A percentile compares a stretch with the other conserved stretches of the same genome.
These are phyloP conservation scores for Rhizopus stolonifer DNA, from an alignment of 371 early-diverging fungal species.

Conservation along the genomic window DNA sequence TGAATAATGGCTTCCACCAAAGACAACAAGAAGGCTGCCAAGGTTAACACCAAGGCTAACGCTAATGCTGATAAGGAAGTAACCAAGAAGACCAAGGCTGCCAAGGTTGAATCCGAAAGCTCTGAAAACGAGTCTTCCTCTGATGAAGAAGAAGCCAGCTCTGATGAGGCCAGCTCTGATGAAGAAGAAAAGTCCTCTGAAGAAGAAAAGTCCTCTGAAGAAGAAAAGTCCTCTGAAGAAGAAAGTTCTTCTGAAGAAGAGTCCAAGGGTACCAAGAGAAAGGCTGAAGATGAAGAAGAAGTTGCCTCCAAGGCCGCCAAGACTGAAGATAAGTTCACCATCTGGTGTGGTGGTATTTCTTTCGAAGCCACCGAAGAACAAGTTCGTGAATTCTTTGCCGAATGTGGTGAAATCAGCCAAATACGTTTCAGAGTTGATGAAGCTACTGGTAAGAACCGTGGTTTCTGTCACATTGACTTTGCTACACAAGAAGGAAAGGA, in stretches of 20 bases:
- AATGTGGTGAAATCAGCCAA: constrained; percentile 54
- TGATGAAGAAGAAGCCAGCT: not conserved
- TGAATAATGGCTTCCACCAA: constrained; percentile 15
- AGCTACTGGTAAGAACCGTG: constrained; percentile 64
- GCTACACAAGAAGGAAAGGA: constrained; percentile 57
- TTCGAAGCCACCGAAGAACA: constrained; percentile 63
- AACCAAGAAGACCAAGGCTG: constrained; percentile 1
- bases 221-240: not conserved
- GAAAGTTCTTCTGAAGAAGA: not conserved
- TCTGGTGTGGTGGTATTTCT: constrained; percentile 67
- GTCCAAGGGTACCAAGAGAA: constrained; percentile 36
- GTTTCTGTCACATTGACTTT: constrained; percentile 74
- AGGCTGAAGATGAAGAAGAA: constrained; percentile 35
- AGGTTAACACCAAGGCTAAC: too few relatives aligned
- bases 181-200: not conserved
- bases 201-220: not conserved
- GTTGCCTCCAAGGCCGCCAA: constrained; percentile 52
- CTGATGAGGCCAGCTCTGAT: not conserved
- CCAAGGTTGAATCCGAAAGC: not conserved
- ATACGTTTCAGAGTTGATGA: constrained; percentile 43
- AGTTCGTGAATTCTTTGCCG: constrained; percentile 53
- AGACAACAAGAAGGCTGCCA: constrained; percentile 13
- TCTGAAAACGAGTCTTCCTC: not conserved
- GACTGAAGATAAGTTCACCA: constrained; percentile 37
- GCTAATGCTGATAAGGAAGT: not conserved